A percentile compares a stretch with the other conserved stretches of the same genome.
These are phyloP conservation scores for Pythium insidiosum DNA, from an alignment of 352 stramenopile genomes.

Conservation along the genomic window DNA sequence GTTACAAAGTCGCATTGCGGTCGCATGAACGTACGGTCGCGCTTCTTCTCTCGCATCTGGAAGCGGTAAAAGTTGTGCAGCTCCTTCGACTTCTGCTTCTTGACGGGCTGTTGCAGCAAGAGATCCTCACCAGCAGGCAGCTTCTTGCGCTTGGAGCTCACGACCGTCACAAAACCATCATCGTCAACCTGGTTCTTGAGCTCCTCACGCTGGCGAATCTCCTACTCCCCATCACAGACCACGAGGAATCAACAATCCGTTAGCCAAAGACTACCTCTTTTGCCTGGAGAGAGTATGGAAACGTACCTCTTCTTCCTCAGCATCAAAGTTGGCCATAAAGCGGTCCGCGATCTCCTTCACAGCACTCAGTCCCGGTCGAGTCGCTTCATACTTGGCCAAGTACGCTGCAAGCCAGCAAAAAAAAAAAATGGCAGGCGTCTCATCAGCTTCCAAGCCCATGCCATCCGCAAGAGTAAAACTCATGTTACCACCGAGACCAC, in stretches of 20 bases:
- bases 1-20: neutral
- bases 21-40: conserved; percentile 50
- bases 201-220: conserved; percentile 49
- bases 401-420: conserved; percentile 23
- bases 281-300: no score
- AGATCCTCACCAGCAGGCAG: conserved; percentile 27
- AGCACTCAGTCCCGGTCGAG: conserved; percentile 49
- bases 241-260: conserved; percentile 3
- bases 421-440: neutral
- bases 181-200: conserved; percentile 75
- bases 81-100: conserved; percentile 84
- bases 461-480: no score
- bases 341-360: conserved; percentile 63
- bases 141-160: conserved; percentile 67
- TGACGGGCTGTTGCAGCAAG: conserved; percentile 40
- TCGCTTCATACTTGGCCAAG: conserved; percentile 52
- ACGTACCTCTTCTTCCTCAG: conserved; percentile 47
- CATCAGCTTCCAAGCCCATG: no score
- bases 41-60: conserved; percentile 81
- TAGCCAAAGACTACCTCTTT: no score
- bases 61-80: conserved; percentile 82
- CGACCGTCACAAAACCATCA: conserved; percentile 78
- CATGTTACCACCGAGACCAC: no score
- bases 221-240: conserved; percentile 19
- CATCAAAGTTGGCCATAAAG: conserved; percentile 76